Evolutionary conservation across 2,329 filamentous ascomycete genomes (phyloP), one percentile per base, ranked within the genome.

Genomic region (Fonsecaea pedrosoi): DNA sequence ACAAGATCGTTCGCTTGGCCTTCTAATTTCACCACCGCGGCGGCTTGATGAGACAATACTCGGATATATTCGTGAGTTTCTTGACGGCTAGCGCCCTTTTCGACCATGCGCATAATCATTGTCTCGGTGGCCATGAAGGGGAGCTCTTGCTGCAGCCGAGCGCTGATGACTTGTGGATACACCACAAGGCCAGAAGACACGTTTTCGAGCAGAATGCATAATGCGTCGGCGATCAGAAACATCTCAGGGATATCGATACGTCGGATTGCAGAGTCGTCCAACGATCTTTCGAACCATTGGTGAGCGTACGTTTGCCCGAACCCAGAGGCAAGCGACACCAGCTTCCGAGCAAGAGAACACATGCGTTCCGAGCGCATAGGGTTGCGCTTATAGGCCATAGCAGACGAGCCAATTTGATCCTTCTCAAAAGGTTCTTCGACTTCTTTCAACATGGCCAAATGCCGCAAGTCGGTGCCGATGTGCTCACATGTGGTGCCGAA

Each of bases 51-150:
- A 1, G 86, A 91, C 54, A 97, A 84, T 1, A 97, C 90, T 7
- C 90, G 89, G 74, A 97, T 94, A 78, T 94, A 82, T 81, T 97
- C 93, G 79, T 97, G 93, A 0, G 92, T 90, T 63, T 94, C 91
- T 77, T 96, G 92, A 59, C 92, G 83, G 9, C 87, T 91, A 34
- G 83, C 85, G 37, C 91, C 92, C 74, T 89, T 85, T 64, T 87
- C 86, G 34, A 89, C 87, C 64, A 94, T 84, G 72, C 87, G 88
- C 91, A 96, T 93, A 77, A 94, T 91, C 76, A 93, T 89, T 71
- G 85, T 82, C 74, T 85, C 84, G 7, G 89, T 93, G 7, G 88
- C 85, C 90, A 94, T 96, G 80, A 97, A 96, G 0, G 94, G 94
- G 13, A 97, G 86, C 79, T 96, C 91, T 69, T 89, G 85, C 72